These are phyloP conservation scores for Fusarium nematophilum DNA, from an alignment of 2,329 filamentous ascomycete species.

Conservation along the genomic window DNA sequence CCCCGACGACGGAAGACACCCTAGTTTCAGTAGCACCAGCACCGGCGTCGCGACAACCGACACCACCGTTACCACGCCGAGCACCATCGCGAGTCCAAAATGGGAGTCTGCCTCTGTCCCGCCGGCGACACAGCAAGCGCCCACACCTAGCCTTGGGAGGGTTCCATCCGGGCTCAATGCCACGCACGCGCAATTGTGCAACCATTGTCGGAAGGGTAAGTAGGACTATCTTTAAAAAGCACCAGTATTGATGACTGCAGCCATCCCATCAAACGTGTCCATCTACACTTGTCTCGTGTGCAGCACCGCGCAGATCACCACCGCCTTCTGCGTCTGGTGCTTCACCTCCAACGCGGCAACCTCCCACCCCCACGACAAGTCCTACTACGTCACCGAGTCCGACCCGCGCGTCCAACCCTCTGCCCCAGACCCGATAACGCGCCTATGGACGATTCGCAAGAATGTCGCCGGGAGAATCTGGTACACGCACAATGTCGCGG, in stretches of 20 bases:
- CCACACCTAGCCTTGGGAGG: neutral
- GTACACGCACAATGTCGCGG: conserved; percentile 43
- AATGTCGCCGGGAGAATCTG: conserved; percentile 43
- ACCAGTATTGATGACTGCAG: neutral
- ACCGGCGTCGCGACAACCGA: conserved; percentile 16
- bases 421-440: conserved; percentile 26
- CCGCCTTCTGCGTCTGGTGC: conserved; percentile 44
- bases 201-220: conserved; percentile 39
- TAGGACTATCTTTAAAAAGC: accelerated
- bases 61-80: conserved; percentile 21
- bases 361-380: conserved; percentile 42
- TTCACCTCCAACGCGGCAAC: conserved; percentile 40
- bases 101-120: conserved; percentile 10
- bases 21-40: conserved; percentile 26
- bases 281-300: conserved; percentile 45
- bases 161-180: conserved; percentile 12
- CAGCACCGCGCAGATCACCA: conserved; percentile 35
- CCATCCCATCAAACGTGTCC: conserved; percentile 40
- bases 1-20: conserved; percentile 8
- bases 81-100: conserved; percentile 4
- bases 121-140: conserved; percentile 3
- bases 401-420: conserved; percentile 36
- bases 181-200: conserved; percentile 9
- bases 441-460: conserved; percentile 41
- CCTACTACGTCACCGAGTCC: conserved; percentile 43